Evolutionary conservation across 768 basidiomycete genomes (phyloP), one percentile per base, ranked within the genome.

Genomic region (Chalciporus chontae): DNA sequence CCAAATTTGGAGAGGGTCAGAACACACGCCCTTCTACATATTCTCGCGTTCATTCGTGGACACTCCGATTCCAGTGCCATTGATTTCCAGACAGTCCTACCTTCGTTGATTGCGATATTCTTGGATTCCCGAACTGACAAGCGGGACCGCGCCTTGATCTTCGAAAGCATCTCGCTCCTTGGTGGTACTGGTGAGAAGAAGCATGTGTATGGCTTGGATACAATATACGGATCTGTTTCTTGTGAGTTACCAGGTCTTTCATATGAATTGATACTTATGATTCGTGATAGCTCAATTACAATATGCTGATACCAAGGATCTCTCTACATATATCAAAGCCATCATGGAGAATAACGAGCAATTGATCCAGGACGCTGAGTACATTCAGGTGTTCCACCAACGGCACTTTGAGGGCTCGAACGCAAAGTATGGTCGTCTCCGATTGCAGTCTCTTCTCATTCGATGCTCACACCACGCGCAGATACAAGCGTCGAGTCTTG

Each of bases 61-160:
- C 84, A 91, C 65, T 60, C 72, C 2, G 71, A 77, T 40, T 69
- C 75, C 37, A 73, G 75, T 32, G 71, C 75, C 13, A 66, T 85
- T 4, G 93, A 95, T 65, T 90, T 94, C 67, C 87, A 94, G 65
- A 84, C 81, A 0, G 76, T 94, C 6, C 60, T 93, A 10, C 88
- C 90, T 1, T 74, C 83, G 3, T 63, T 92, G 9, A 70, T 93
- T 1, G 77, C 85, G 18, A 76, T 81, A 9, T 58, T 92, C 11
- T 42, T 60, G 57, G 60, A 69, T 47, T 18, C 39, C 13, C 60
- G 62, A 38, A 58, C 53, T 4, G 57, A 64, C 31, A 68, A 68
- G 47, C 62, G 62, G 38, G 62, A 63, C 7, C 60, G 66, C 10
- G 57, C 62, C 26, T 47, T 68, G 52, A 80, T 84, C 15, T 59